Base-by-base conservation (phyloP, 192 early-diverging fungal species). In the Rhizophlyctis rosea region DNA sequence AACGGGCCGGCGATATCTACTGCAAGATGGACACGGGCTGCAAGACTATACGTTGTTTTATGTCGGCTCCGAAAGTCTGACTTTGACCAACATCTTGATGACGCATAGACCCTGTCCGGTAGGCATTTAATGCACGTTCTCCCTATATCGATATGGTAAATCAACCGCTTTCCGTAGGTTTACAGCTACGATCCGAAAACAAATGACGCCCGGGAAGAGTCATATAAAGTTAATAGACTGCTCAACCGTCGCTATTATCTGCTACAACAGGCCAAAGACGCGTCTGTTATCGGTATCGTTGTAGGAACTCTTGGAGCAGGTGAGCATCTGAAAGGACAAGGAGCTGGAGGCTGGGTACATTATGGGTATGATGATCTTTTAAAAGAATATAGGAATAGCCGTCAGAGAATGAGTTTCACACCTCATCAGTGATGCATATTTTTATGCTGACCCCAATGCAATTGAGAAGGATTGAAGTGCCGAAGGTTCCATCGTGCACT, bases 271-370 rank as follows among this genome's bases (percentile, higher is more conserved):
- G 96, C 94, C 16, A 87, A 86, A 61, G 94, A 98, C 74, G 91
- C 95, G 13, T 84, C 90, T 68, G 85, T 91, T 21, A 85, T 98
- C 69, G 96, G 94, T 4, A 94, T 99, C 30, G 94, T 98, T 18
- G 90, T 95, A 25, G 96, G 96, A 29, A 98, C 96, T 0, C 74
- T 96, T 23, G 96, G 93, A 33, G 92, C 94, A 54, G 89, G 91
- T 92, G 76, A 80, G 83, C n/a, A n/a, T 65, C 28, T 11, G 50
- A 23, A 0, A 29, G 25, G 11, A 21, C 35, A 54, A 4, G 23
- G n/a, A n/a, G 27, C n/a, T 16, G 27, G 4, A 13, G 21, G 1
- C 48, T 47, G 34, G 21, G 23, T 39, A n/a, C 33, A 24, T 35
- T 64, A 61, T 16, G 47, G 36, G 54, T 24, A 64, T 69, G 67